Base-by-base conservation (phyloP, 306 rosid species). In the Quercus berberidifolia region DNA sequence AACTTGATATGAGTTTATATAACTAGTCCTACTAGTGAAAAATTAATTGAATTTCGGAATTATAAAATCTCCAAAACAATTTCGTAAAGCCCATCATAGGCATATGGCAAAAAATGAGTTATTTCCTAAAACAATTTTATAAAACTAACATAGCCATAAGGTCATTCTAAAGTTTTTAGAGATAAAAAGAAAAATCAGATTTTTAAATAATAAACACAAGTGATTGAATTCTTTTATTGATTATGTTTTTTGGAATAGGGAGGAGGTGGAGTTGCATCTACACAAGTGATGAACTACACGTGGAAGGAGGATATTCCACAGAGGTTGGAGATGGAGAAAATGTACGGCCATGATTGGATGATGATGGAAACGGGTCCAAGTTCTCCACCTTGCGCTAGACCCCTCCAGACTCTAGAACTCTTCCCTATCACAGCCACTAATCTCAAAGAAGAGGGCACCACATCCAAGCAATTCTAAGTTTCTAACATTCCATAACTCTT, bases 361-460 rank as follows among this genome's bases (percentile, higher is more conserved):
- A 81, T 77, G 85, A 74, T 79, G 82, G 81, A 72, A 68, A 84
- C 72, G 77, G 71, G 78, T n/a, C 78, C 68, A 67, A 31, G 78
- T 18, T 77, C 87, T 49, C 71, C 87, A 43, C 84, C 86, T 59
- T 74, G 79, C 75, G 20, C n/a, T 43, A 74, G 78, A 62, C 92
- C 92, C 51, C 89, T 89, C 65, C 87, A 86, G 86, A 94, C 98
- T 74, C 96, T 94, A 71, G 88, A 94, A 57, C 94, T 94, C 79
- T 94, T 94, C 73, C 98, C 98, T n/a, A 71, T 89, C 76, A 83
- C 90, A 31, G 74, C 90, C 31, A 59, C 94, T 43, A 82, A 75
- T 76, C 85, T 82, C 82, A 86, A 83, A 91, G 91, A 90, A 81
- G 90, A 89, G 46, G 79, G 83, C 83, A 84, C 85, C 20, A 12